These are phyloP conservation scores for Solanum hybrid DNA, from an alignment of 305 asterid species.

Conservation along the genomic window DNA sequence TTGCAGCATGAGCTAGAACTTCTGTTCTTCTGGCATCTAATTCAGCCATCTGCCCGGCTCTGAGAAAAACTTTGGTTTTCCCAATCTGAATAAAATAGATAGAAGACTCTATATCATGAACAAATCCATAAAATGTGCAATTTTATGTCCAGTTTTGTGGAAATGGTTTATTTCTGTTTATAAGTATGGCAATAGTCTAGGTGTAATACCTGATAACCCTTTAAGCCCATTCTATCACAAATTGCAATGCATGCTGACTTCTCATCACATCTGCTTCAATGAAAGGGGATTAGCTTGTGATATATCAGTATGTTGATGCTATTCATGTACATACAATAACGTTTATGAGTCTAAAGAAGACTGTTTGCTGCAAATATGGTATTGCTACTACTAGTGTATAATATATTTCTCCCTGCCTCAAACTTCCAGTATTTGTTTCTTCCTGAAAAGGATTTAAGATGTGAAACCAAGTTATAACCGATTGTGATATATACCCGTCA, in stretches of 20 bases:
- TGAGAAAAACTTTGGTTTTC: constrained; percentile 84
- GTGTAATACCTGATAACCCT: constrained; percentile 74
- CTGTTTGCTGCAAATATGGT: neutral
- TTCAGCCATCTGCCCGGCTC: constrained; percentile 99
- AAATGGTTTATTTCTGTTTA: neutral
- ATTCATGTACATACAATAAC: neutral
- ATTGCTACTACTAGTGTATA: neutral
- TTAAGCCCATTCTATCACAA: constrained; percentile 77
- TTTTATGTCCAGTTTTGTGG: neutral
- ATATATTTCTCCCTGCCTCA: neutral
- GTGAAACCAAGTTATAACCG: constrained; percentile 11
- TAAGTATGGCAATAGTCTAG: neutral
- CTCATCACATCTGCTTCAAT: constrained; percentile 61
- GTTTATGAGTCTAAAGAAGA: neutral
- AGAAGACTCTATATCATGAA: constrained; percentile 4
- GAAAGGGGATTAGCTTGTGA: constrained; percentile 2
- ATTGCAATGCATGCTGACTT: constrained; percentile 73
- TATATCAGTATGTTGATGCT: neutral
- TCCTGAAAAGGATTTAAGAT: constrained; percentile 2
- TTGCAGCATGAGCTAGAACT: constrained; percentile 74
- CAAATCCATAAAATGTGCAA: constrained; percentile 7
- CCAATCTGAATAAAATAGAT: constrained; percentile 52
- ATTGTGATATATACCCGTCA: constrained; percentile 53
- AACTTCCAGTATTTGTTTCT: neutral
- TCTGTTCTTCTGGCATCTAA: constrained; percentile 92